These are phyloP conservation scores for Postia placenta DNA, from an alignment of 768 basidiomycete species.

Conservation along the genomic window DNA sequence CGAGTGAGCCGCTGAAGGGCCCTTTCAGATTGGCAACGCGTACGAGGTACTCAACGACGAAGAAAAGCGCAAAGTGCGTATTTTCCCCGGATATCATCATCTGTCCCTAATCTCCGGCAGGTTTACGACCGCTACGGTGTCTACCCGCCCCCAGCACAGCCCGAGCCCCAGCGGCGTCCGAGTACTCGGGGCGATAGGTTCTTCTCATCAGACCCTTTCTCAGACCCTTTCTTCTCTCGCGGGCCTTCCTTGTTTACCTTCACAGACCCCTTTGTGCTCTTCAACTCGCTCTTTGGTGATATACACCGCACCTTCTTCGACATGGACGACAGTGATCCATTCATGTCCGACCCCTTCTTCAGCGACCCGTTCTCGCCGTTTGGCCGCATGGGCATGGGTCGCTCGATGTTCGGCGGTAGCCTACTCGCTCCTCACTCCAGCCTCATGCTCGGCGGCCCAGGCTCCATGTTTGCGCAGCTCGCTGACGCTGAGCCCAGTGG, in stretches of 20 bases:
- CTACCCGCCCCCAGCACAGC: constrained; percentile 57
- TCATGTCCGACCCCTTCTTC: constrained; percentile 20
- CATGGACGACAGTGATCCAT: constrained; percentile 29
- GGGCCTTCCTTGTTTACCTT: constrained; percentile 35
- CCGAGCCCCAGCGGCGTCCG: constrained; percentile 6
- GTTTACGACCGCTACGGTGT: constrained; percentile 65
- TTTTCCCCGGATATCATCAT: neutral
- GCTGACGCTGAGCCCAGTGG: constrained; percentile 4
- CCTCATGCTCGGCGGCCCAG: neutral
- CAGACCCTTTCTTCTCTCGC: constrained; percentile 36
- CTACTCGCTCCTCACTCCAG: constrained; percentile 1
- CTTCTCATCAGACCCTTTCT: constrained; percentile 28
- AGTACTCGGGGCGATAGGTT: constrained; percentile 3
- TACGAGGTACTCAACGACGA: constrained; percentile 69
- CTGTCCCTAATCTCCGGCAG: constrained; percentile 24
- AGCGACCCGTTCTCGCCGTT: constrained; percentile 13
- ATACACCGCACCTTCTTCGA: constrained; percentile 12
- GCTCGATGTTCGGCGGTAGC: constrained; percentile 9
- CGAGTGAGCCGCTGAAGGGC: neutral
- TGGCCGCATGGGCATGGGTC: constrained; percentile 1
- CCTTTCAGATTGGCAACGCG: constrained; percentile 60
- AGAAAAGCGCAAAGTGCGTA: constrained; percentile 47
- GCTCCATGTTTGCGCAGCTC: constrained; percentile 10
- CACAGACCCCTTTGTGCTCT: constrained; percentile 71
- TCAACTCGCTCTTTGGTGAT: constrained; percentile 65